Conservation (phyloP, 305 asterid genomes). For the Fraxinus angustifolia region DNA sequence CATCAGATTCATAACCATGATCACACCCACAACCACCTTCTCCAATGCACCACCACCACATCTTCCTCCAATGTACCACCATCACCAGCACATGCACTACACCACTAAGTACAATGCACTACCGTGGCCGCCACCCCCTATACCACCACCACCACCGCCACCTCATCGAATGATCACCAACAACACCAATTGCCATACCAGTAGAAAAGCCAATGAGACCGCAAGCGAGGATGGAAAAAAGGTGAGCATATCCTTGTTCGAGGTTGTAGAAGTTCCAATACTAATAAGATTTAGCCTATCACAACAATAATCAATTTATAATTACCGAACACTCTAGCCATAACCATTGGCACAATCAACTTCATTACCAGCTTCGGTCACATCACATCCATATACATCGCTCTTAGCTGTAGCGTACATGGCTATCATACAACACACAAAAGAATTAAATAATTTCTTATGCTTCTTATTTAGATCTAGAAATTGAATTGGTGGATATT, state of each 20-base stretch:
- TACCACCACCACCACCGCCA: too few relatives aligned
- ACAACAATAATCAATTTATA: slow-evolving; percentile 72
- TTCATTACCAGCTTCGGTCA: slow-evolving; percentile 61
- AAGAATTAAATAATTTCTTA: too few relatives aligned
- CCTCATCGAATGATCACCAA: background rate
- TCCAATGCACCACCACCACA: too few relatives aligned
- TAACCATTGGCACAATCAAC: slow-evolving; percentile 68
- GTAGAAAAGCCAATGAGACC: slow-evolving; percentile 65
- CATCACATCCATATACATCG: slow-evolving; percentile 39
- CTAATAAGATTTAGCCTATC: slow-evolving; percentile 35
- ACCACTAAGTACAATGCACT: too few relatives aligned
- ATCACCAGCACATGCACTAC: too few relatives aligned
- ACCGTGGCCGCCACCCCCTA: too few relatives aligned
- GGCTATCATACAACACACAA: slow-evolving; percentile 59
- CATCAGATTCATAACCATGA: too few relatives aligned
- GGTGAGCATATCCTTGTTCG: slow-evolving; percentile 51
- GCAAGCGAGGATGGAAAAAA: slow-evolving; percentile 63
- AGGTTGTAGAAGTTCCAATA: slow-evolving; percentile 34
- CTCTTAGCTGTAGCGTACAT: background rate
- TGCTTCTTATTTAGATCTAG: too few relatives aligned
- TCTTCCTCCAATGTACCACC: too few relatives aligned
- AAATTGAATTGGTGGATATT: too few relatives aligned
- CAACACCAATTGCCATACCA: slow-evolving; percentile 56
- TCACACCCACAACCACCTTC: too few relatives aligned
- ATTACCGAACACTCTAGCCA: slow-evolving; percentile 77